These are phyloP conservation scores for Collybiopsis confluens DNA, from an alignment of 768 basidiomycete species.

Conservation along the genomic window DNA sequence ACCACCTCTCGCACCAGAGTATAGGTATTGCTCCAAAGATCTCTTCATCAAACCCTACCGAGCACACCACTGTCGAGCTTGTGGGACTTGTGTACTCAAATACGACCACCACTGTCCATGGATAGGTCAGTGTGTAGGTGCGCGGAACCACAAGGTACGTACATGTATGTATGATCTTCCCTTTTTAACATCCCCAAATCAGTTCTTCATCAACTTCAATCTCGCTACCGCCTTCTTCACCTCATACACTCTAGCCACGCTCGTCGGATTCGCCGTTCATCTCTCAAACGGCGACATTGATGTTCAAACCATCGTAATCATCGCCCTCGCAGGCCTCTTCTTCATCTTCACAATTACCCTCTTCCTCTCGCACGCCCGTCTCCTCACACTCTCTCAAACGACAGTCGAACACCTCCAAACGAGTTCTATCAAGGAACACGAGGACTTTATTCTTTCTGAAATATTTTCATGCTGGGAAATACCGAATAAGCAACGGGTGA, in stretches of 20 bases:
- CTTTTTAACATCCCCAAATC: too few relatives aligned
- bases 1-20: conserved; percentile 51
- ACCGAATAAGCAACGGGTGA: conserved; percentile 3
- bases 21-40: conserved; percentile 65
- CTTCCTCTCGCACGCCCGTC: conserved; percentile 49
- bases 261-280: conserved; percentile 49
- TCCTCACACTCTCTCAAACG: conserved; percentile 63
- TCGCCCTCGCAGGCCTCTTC: conserved; percentile 76
- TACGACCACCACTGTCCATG: conserved; percentile 93
- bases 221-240: conserved; percentile 58
- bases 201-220: conserved; percentile 86
- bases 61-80: conserved; percentile 76
- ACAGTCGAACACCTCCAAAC: conserved; percentile 76
- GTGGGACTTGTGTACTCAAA: conserved; percentile 80
- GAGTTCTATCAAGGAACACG: conserved; percentile 60
- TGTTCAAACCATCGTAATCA: conserved; percentile 64
- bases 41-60: conserved; percentile 68
- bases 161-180: too few relatives aligned
- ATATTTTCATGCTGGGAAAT: conserved; percentile 53
- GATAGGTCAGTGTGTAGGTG: conserved; percentile 95
- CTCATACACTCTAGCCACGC: conserved; percentile 57
- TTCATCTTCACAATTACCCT: conserved; percentile 63
- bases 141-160: conserved; percentile 79
- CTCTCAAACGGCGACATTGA: conserved; percentile 37
- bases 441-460: conserved; percentile 43